Evolutionary conservation across 2,329 filamentous ascomycete genomes (phyloP).

Genomic region (Coniochaeta ligniaria): DNA sequence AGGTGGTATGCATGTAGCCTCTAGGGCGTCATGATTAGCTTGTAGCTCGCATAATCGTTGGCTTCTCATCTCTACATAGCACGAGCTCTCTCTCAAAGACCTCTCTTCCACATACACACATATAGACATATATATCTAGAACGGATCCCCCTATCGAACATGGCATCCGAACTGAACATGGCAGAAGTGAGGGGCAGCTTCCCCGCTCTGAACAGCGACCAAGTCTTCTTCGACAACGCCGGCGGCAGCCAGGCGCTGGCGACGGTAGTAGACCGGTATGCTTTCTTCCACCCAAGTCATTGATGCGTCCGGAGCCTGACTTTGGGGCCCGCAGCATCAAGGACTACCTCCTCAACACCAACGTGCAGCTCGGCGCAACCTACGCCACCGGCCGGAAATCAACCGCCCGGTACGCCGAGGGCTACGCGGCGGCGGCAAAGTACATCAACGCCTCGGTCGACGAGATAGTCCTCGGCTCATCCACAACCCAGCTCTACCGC

Average conservation of each 20-base stretch:
- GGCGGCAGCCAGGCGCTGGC: conserved; percentile 66
- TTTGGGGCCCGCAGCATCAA: conserved; percentile 39
- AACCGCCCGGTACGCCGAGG: conserved; percentile 51
- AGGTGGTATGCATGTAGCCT: not conserved
- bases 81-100: too few species aligned
- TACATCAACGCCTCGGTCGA: conserved; percentile 61
- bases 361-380: conserved; percentile 69
- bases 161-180: conserved; percentile 37
- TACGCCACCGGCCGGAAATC: conserved; percentile 56
- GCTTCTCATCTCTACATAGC: too few species aligned
- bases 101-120: too few species aligned
- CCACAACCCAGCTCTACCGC: conserved; percentile 69
- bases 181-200: conserved; percentile 51
- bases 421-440: conserved; percentile 56
- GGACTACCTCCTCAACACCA: conserved; percentile 58
- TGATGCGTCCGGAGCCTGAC: not conserved
- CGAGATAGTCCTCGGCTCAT: conserved; percentile 66
- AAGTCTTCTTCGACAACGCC: conserved; percentile 73
- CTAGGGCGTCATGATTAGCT: not conserved
- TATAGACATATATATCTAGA: too few species aligned
- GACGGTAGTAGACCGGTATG: conserved; percentile 59
- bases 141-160: not conserved
- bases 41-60: too few species aligned
- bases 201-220: conserved; percentile 55
- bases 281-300: not conserved